These are phyloP conservation scores for Datisca glomerata DNA, from an alignment of 306 rosid genomes.

Conservation along the genomic window DNA sequence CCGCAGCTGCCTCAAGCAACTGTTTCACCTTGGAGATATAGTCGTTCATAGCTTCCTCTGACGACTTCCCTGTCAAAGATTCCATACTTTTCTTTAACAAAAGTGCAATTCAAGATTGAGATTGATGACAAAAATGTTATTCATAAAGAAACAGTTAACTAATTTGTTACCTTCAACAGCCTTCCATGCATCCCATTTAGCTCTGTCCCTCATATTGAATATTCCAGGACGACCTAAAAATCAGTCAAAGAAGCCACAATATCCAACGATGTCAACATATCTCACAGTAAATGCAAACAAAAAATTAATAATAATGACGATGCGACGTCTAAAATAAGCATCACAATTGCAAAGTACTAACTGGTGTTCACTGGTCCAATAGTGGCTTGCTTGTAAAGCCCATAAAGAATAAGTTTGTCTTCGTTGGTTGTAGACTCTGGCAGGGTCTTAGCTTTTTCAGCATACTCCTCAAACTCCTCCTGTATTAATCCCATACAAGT, in stretches of 20 bases:
- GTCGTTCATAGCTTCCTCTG: constrained; percentile 79
- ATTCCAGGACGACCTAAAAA: constrained; percentile 86
- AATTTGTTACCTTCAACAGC: constrained; percentile 60
- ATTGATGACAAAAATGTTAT: background rate
- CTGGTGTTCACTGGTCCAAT: constrained; percentile 77
- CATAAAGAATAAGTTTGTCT: constrained; percentile 71
- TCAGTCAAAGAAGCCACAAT: constrained; percentile 5
- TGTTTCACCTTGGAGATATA: constrained; percentile 94
- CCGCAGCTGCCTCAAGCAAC: constrained; percentile 58
- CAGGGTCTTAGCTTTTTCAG: constrained; percentile 73
- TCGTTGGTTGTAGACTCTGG: constrained; percentile 54
- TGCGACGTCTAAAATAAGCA: too few relatives aligned
- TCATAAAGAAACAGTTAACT: background rate
- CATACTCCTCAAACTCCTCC: constrained; percentile 92
- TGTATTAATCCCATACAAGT: too few relatives aligned
- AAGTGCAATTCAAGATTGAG: background rate
- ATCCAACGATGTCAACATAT: too few relatives aligned
- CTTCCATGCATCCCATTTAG: constrained; percentile 99
- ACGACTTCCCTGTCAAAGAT: constrained; percentile 53
- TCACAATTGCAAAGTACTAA: constrained; percentile 26
- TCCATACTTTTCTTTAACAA: background rate
- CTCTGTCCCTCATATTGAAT: constrained; percentile 73
- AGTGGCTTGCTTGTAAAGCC: constrained; percentile 83
- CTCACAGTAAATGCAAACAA: background rate
- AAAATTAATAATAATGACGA: too few relatives aligned